phyloP scores from a whole-genome alignment of 2,329 filamentous ascomycete genomes.

The Botrytis squamosa region DNA sequence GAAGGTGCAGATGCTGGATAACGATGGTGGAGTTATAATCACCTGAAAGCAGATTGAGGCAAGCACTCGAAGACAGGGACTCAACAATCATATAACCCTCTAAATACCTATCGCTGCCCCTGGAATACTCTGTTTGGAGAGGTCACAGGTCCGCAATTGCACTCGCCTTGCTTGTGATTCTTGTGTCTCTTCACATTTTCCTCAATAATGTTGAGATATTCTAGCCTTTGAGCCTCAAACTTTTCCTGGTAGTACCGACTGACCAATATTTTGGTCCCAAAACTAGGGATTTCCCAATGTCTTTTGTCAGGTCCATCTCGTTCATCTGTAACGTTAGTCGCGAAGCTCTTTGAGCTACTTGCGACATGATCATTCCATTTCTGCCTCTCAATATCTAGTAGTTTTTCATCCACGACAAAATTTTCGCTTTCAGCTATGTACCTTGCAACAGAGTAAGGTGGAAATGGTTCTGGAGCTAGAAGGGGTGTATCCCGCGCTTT shows the following conservation, averaged over 20 bases:
- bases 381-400: neutral
- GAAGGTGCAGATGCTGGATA: neutral
- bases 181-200: neutral
- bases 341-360: neutral
- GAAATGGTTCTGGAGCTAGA: neutral
- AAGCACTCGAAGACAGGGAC: neutral
- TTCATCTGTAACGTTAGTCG: neutral
- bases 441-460: neutral
- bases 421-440: neutral
- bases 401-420: neutral
- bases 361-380: neutral
- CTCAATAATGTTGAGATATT: neutral
- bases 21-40: neutral
- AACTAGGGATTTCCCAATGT: neutral
- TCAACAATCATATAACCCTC: neutral
- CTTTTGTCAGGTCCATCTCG: neutral
- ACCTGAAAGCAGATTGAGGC: neutral
- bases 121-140: neutral
- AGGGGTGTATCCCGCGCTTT: neutral
- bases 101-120: neutral
- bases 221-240: neutral
- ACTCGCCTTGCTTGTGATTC: neutral
- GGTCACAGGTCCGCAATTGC: neutral
- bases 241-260: neutral
- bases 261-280: neutral